Evolutionary conservation across 805 yeast genomes (phyloP).

Genomic region (Candida piceae): DNA sequence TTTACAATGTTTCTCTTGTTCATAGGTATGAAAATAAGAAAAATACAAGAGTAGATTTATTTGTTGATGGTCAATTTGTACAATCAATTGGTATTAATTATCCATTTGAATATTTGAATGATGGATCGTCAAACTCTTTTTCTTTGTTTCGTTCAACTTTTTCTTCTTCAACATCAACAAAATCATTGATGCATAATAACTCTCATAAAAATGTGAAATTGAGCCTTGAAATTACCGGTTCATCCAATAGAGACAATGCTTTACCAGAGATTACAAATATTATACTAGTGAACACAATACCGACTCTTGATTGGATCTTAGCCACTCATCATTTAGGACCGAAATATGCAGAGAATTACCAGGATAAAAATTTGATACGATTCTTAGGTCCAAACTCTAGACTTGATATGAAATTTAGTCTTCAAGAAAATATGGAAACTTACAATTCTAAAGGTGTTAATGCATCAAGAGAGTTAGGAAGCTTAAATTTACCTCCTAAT

Average conservation of each 20-base stretch:
- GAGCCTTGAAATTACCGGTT: slow-evolving; percentile 9
- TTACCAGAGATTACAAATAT: slow-evolving; percentile 29
- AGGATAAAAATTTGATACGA: slow-evolving; percentile 33
- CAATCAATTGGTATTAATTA: slow-evolving; percentile 20
- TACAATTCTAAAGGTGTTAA: neutral
- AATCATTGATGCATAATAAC: neutral
- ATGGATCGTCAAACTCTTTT: neutral
- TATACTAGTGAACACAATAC: slow-evolving; percentile 32
- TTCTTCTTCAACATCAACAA: neutral
- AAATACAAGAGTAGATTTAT: slow-evolving; percentile 37
- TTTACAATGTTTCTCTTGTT: slow-evolving; percentile 25
- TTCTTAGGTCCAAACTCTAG: slow-evolving; percentile 33
- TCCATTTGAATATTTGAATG: slow-evolving; percentile 7
- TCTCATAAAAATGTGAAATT: slow-evolving; percentile 1
- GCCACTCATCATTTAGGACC: slow-evolving; percentile 43
- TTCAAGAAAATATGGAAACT: slow-evolving; percentile 15
- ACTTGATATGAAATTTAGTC: slow-evolving; percentile 23
- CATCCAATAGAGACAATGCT: slow-evolving; percentile 26
- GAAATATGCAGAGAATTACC: slow-evolving; percentile 43
- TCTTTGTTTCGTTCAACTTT: slow-evolving; percentile 2
- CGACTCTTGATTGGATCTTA: slow-evolving; percentile 47
- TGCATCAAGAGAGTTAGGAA: neutral
- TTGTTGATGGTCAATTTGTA: slow-evolving; percentile 44
- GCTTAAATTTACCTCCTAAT: neutral
- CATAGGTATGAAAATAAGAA: slow-evolving; percentile 19